Evolutionary conservation across 495 filamentous ascomycete species (phyloP), one percentile per base, ranked within the genome.

Genomic region (Aspergillus ellipticus): DNA sequence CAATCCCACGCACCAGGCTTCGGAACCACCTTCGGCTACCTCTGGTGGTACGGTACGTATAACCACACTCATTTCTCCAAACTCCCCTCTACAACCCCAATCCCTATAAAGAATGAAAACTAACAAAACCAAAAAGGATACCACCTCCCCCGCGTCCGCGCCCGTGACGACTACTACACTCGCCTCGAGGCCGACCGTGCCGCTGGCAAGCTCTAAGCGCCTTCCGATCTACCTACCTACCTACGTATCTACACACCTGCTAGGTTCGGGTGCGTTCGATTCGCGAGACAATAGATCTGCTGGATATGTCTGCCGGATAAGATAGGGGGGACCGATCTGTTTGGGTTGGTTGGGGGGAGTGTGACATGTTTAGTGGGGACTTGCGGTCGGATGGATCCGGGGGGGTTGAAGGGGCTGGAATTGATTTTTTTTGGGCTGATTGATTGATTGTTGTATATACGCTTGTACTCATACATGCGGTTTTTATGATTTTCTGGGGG

Each of bases 1-100:
- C 33, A 37, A 37, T 28, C 43, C 9, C 22, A 22, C 15, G 2
- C 20, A 11, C 47, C 48, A 85, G 87, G 87, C 68, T 80, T 89
- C 69, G 87, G 87, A 59, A 79, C 79, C 59, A 79, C 86, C 56
- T 79, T 82, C 70, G 89, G 86, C 65, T 91, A 88, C 74, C 77
- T 83, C 68, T 92, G 79, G 74, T 92, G 89, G 89, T 92, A 90
- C 74, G 87, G 83, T 87, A 84, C 58, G 84, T 87, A 73, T 24
- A n/a, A n/a, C n/a, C n/a, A n/a, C 54, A 13, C 24, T 24, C 24
- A 19, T 20, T 37, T 26, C 24, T 19, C 42, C 42, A n/a, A n/a
- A n/a, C n/a, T n/a, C 31, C 37, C 42, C 21, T 31, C 22, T n/a
- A n/a, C n/a, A n/a, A n/a, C n/a, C n/a, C n/a, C n/a, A n/a, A n/a